A percentile compares a stretch with the other conserved stretches of the same genome.
Evolutionary conservation across 768 basidiomycete genomes (phyloP).

Genomic region (Collybia nuda): DNA sequence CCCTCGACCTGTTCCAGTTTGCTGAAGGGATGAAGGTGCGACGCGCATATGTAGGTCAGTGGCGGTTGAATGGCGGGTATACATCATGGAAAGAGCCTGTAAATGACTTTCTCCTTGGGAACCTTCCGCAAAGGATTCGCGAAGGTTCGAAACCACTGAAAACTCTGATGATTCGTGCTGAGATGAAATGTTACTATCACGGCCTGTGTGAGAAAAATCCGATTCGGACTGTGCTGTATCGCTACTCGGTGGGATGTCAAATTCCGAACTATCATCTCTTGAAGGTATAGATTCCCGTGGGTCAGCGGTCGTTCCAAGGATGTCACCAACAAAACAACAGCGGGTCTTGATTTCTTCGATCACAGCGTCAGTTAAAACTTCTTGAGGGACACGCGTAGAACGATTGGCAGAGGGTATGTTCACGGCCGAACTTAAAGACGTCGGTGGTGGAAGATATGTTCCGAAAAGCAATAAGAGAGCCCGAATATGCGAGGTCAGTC

Average conservation of each 20-base stretch:
- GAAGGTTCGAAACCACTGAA: slow-evolving; percentile 50
- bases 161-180: slow-evolving; percentile 58
- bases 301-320: slow-evolving; percentile 41
- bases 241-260: slow-evolving; percentile 41
- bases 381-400: slow-evolving; percentile 69
- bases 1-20: slow-evolving; percentile 70
- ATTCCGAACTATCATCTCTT: slow-evolving; percentile 34
- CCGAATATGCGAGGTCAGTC: slow-evolving; percentile 78
- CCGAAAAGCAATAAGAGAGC: slow-evolving; percentile 82
- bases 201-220: slow-evolving; percentile 55
- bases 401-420: slow-evolving; percentile 65
- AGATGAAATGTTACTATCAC: slow-evolving; percentile 49
- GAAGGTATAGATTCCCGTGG: slow-evolving; percentile 29
- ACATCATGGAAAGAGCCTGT: slow-evolving; percentile 68
- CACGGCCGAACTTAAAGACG: slow-evolving; percentile 62
- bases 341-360: slow-evolving; percentile 90
- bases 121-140: slow-evolving; percentile 28
- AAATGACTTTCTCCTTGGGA: slow-evolving; percentile 48
- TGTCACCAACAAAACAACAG: slow-evolving; percentile 81
- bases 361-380: slow-evolving; percentile 76
- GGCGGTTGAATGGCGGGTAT: slow-evolving; percentile 75
- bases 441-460: slow-evolving; percentile 80
- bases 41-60: slow-evolving; percentile 73
- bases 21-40: slow-evolving; percentile 63
- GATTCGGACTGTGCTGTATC: slow-evolving; percentile 69